Evolutionary conservation across 192 early-diverging fungal species (phyloP), one percentile per base, ranked within the genome.

Genomic region (Coemansia sp.): DNA sequence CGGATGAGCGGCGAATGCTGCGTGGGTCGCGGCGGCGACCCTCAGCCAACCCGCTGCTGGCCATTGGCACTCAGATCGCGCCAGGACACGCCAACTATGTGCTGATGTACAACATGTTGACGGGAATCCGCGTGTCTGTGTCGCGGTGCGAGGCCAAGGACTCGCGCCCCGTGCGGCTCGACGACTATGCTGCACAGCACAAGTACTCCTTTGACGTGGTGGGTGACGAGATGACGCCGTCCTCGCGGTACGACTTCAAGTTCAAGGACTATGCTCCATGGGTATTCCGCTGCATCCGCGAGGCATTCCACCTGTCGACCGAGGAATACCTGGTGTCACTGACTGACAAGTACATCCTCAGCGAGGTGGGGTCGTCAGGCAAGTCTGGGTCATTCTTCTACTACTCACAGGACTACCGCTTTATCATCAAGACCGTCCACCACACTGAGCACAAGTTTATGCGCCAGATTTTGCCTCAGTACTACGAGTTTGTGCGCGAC

Each of bases 221-320:
- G 34, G 94, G 95, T 14, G 94, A 95, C 70, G 95, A 99, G 73
- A 70, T 97, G 72, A 95, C 93, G n/a, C 93, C 97, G 14, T 89
- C 88, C 10, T 89, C 92, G 15, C 86, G 88, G 53, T 98, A 98
- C 80, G 95, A 98, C 66, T 99, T 97, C 73, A 98, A 98, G 81
- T 99, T 98, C 75, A 99, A 99, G 69, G 97, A 99, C 74, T 98
- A 98, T 65, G 91, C 94, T 10, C 97, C 95, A 1, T 95, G 93
- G 94, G 92, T 95, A 8, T 99, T 99, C 69, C 88, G 94, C 27
- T 75, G 85, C 63, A 85, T 99, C 56, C 82, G 97, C 35, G 90
- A 95, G 53, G 83, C 82, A 7, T 97, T 95, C 74, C 82, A 88
- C 27, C 88, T 98, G 27, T 91, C 96, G 70, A 83, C 95, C 15